Conservation (phyloP, 2,329 filamentous ascomycete species). For the Byssothecium circinans region DNA sequence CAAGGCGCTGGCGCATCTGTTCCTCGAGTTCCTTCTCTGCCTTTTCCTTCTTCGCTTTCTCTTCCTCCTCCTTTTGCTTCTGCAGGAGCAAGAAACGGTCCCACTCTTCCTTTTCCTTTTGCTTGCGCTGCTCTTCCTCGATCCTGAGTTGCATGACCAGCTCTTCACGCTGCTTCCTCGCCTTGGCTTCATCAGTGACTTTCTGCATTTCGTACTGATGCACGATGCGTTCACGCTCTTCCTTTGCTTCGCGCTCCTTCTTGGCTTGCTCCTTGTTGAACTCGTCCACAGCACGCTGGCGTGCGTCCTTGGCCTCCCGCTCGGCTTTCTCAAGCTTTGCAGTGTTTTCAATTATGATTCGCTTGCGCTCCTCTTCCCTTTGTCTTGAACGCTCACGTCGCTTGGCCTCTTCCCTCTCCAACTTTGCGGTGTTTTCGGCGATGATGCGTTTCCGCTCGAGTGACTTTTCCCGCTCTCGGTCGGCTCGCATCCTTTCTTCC, state of each 20-base stretch:
- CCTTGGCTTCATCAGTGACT: conserved; percentile 40
- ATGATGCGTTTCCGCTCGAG: conserved; percentile 32
- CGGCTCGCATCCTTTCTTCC: conserved; percentile 25
- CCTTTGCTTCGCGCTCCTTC: conserved; percentile 34
- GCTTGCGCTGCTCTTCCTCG: conserved; percentile 45
- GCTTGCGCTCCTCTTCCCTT: conserved; percentile 26
- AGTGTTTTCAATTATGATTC: conserved; percentile 37
- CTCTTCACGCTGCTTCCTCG: conserved; percentile 40
- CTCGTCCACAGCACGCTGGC: conserved; percentile 36
- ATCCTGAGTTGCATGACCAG: conserved; percentile 44
- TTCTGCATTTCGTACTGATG: conserved; percentile 43
- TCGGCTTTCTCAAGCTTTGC: conserved; percentile 32
- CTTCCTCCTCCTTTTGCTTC: conserved; percentile 46
- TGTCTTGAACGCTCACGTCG: conserved; percentile 18
- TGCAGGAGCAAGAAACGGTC: conserved; percentile 46
- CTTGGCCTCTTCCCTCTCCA: conserved; percentile 27
- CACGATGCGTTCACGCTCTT: conserved; percentile 36
- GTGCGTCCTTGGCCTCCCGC: conserved; percentile 32
- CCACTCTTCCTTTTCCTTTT: conserved; percentile 47
- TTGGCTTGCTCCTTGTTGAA: conserved; percentile 38
- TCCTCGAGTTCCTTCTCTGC: conserved; percentile 48
- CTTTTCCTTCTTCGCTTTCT: conserved; percentile 44
- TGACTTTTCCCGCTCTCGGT: conserved; percentile 21
- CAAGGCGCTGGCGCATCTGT: conserved; percentile 49
- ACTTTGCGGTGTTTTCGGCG: conserved; percentile 33